phyloP scores from a whole-genome alignment of 2,329 filamentous ascomycete genomes.

The Claviceps sp. region DNA sequence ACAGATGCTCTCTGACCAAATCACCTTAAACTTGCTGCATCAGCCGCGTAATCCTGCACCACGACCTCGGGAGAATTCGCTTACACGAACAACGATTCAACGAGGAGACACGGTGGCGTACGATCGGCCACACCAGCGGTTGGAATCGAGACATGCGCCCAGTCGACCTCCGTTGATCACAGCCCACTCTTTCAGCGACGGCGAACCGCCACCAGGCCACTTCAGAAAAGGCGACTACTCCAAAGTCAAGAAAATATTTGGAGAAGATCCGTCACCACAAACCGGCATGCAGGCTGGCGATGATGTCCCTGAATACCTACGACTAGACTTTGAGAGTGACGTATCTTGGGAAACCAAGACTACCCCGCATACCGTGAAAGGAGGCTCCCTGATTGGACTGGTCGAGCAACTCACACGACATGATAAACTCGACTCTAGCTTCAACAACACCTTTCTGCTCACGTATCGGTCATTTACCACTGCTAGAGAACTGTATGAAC shows the following conservation, averaged over 20 bases:
- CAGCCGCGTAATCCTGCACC: conserved; percentile 20
- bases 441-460: conserved; percentile 95
- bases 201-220: conserved; percentile 35
- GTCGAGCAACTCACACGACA: conserved; percentile 94
- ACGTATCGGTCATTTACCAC: conserved; percentile 93
- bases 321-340: conserved; percentile 76
- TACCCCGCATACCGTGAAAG: conserved; percentile 65
- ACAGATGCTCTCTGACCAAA: conserved; percentile 73
- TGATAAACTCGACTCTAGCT: conserved; percentile 86
- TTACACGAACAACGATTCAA: conserved; percentile 37
- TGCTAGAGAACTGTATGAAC: conserved; percentile 80
- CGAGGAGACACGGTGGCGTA: conserved; percentile 46
- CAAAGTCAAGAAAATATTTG: conserved; percentile 54
- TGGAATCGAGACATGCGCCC: conserved; percentile 37
- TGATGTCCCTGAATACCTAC: conserved; percentile 72
- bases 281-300: conserved; percentile 41
- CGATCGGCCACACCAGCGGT: conserved; percentile 39
- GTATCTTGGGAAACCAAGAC: conserved; percentile 79
- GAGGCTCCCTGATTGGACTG: conserved; percentile 75
- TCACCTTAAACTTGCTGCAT: conserved; percentile 43
- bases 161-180: conserved; percentile 34
- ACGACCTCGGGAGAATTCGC: conserved; percentile 30
- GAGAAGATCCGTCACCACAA: conserved; percentile 46
- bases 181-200: conserved; percentile 53
- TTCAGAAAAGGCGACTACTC: conserved; percentile 47